phyloP scores from a whole-genome alignment of 345 rosid species.

The Kernera saxatilis region DNA sequence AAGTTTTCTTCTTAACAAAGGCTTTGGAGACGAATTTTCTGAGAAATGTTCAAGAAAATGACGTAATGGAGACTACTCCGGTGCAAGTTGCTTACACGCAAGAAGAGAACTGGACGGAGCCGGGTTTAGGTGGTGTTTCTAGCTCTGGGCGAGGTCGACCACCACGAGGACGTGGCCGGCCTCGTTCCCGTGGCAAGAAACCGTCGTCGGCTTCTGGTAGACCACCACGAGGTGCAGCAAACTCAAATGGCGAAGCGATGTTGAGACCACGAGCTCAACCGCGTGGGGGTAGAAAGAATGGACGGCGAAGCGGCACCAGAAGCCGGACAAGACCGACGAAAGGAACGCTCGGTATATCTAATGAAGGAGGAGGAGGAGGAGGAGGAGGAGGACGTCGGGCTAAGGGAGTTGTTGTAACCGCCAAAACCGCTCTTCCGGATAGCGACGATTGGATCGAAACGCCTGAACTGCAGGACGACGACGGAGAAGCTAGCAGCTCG shows the following conservation, averaged over 20 bases:
- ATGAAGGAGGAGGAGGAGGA: background rate
- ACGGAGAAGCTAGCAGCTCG: slow-evolving; percentile 50
- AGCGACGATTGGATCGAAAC: slow-evolving; percentile 37
- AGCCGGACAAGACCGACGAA: slow-evolving; percentile 45
- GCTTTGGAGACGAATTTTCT: slow-evolving; percentile 29
- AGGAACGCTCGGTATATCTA: slow-evolving; percentile 29
- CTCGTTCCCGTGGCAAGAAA: slow-evolving; percentile 42
- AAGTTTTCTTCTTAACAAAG: background rate
- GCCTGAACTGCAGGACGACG: slow-evolving; percentile 31
- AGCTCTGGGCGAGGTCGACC: slow-evolving; percentile 39
- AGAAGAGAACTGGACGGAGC: slow-evolving; percentile 50
- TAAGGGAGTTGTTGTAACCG: slow-evolving; percentile 13
- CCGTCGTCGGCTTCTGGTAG: slow-evolving; percentile 42
- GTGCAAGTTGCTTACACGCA: slow-evolving; percentile 30
- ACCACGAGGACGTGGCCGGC: slow-evolving; percentile 46
- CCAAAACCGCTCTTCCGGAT: slow-evolving; percentile 17
- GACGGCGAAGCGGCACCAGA: slow-evolving; percentile 42
- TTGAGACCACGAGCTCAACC: slow-evolving; percentile 46
- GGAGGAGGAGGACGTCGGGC: background rate
- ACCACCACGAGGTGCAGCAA: slow-evolving; percentile 30
- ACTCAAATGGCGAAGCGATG: slow-evolving; percentile 19
- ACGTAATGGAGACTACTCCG: slow-evolving; percentile 26
- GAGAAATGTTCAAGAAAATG: slow-evolving; percentile 35
- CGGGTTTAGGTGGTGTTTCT: slow-evolving; percentile 25
- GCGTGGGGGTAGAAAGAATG: slow-evolving; percentile 48